Percentiles rank a stretch among this genome's conserved stretches.
phyloP scores from a whole-genome alignment of 225 moss, liverwort and hornwort species.

The Sphagnum tenellum region DNA sequence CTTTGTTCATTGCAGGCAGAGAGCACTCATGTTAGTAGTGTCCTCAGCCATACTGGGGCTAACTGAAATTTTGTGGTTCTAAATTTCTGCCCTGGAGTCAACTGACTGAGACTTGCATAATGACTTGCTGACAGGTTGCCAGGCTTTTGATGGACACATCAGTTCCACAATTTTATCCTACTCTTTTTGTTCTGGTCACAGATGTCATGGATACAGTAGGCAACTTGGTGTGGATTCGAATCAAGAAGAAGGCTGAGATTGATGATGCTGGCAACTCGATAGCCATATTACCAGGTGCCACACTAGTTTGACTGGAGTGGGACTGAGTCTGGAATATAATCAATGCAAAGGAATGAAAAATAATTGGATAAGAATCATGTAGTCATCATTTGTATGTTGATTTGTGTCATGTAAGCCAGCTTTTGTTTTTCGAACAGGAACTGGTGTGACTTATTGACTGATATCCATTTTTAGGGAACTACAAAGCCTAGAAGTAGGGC shows the following conservation, averaged over 20 bases:
- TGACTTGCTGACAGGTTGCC: slow-evolving; percentile 80
- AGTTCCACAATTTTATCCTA: slow-evolving; percentile 98
- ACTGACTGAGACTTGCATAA: neutral
- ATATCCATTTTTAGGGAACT: no score
- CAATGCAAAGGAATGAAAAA: no score
- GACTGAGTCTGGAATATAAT: no score
- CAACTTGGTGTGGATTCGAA: slow-evolving; percentile 96
- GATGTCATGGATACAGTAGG: slow-evolving; percentile 99
- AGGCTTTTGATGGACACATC: slow-evolving; percentile 97
- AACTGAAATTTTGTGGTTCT: slow-evolving; percentile 6
- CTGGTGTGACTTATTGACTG: no score
- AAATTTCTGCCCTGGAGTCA: slow-evolving; percentile 1
- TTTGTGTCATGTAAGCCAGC: no score
- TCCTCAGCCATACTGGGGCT: neutral
- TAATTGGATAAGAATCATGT: no score
- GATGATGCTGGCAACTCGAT: slow-evolving; percentile 65
- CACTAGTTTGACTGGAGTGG: neutral
- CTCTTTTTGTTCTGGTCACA: slow-evolving; percentile 94
- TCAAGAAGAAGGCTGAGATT: slow-evolving; percentile 85
- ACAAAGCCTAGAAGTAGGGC: no score
- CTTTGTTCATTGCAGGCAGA: slow-evolving; percentile 6
- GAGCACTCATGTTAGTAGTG: neutral
- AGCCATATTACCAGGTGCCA: slow-evolving; percentile 63
- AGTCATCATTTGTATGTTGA: no score
- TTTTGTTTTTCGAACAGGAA: no score